Percentiles rank a stretch among this genome's conserved stretches.
These are phyloP conservation scores for Pythium phragmitis DNA, from an alignment of 352 stramenopile species.

Conservation along the genomic window DNA sequence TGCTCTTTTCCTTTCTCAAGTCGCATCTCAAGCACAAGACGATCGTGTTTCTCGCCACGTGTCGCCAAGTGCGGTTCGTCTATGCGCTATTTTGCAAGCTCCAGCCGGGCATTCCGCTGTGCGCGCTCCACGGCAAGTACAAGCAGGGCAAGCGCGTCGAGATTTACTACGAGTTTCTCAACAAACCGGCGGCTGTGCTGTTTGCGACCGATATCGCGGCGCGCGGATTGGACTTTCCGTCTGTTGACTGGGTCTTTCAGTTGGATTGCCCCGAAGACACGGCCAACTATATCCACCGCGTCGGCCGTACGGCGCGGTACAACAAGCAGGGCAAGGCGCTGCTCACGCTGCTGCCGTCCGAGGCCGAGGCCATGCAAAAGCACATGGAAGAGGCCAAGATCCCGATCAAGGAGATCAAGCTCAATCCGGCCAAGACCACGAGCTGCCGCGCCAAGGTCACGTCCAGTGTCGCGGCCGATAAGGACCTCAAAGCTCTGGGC, in stretches of 20 bases:
- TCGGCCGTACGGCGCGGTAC: conserved; percentile 96
- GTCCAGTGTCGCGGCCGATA: conserved; percentile 91
- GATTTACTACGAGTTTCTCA: conserved; percentile 99
- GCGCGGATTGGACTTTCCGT: conserved; percentile 97
- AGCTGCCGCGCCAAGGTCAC: conserved; percentile 92
- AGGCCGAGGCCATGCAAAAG: conserved; percentile 88
- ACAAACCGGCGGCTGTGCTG: conserved; percentile 91
- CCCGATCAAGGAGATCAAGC: conserved; percentile 94
- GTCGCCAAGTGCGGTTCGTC: conserved; percentile 95
- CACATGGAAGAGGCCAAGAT: conserved; percentile 92
- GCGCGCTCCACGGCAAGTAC: conserved; percentile 98
- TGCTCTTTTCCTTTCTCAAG: conserved; percentile 98
- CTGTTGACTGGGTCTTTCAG: conserved; percentile 98
- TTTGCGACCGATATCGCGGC: conserved; percentile 99
- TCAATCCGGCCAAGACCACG: conserved; percentile 96
- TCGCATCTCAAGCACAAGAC: conserved; percentile 98
- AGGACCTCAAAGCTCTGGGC: conserved; percentile 93
- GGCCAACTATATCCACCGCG: conserved; percentile 98
- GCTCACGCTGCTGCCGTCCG: conserved; percentile 90
- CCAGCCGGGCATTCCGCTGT: conserved; percentile 95
- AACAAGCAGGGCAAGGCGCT: conserved; percentile 93
- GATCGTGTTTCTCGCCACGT: conserved; percentile 98
- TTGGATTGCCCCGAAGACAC: conserved; percentile 97
- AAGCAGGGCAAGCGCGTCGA: conserved; percentile 97
- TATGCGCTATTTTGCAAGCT: conserved; percentile 96